Conservation (phyloP, 306 rosid species). For the Pterocarpus macrocarpus region DNA sequence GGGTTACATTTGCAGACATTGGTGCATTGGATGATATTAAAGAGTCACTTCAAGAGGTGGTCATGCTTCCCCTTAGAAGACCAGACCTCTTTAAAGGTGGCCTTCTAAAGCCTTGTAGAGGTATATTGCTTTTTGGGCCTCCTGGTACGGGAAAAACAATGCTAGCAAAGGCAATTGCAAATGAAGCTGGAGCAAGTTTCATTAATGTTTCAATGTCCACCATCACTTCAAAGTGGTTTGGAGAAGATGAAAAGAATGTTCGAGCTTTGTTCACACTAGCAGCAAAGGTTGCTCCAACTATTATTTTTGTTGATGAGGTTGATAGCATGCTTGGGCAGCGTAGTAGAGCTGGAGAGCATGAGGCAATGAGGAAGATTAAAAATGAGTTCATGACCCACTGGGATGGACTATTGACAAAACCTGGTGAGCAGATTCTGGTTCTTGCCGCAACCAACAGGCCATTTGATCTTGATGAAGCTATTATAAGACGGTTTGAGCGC, state of each 20-base stretch:
- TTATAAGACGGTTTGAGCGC: slow-evolving; percentile 76
- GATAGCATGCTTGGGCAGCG: slow-evolving; percentile 85
- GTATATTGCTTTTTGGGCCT: slow-evolving; percentile 77
- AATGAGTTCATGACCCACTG: slow-evolving; percentile 80
- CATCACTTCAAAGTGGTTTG: slow-evolving; percentile 80
- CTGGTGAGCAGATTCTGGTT: slow-evolving; percentile 70
- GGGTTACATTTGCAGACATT: slow-evolving; percentile 74
- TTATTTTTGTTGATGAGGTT: slow-evolving; percentile 76
- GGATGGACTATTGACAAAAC: slow-evolving; percentile 76
- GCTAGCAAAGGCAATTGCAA: slow-evolving; percentile 80
- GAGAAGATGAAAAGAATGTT: slow-evolving; percentile 80
- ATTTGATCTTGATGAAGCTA: slow-evolving; percentile 84
- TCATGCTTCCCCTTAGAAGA: slow-evolving; percentile 76
- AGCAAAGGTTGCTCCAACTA: slow-evolving; percentile 78
- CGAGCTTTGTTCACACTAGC: slow-evolving; percentile 75
- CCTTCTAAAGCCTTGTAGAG: slow-evolving; percentile 80
- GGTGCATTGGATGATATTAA: slow-evolving; percentile 71
- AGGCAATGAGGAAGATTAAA: slow-evolving; percentile 76
- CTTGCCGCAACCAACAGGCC: slow-evolving; percentile 86
- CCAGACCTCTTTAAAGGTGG: slow-evolving; percentile 84
- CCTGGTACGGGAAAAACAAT: slow-evolving; percentile 82
- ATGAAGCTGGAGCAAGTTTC: slow-evolving; percentile 78
- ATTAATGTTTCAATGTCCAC: slow-evolving; percentile 77
- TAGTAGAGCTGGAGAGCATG: slow-evolving; percentile 74
- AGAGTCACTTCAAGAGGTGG: slow-evolving; percentile 72